Evolutionary conservation across 139 green algal species (phyloP), one percentile per base, ranked within the genome.

Genomic region (Micromonas commoda): DNA sequence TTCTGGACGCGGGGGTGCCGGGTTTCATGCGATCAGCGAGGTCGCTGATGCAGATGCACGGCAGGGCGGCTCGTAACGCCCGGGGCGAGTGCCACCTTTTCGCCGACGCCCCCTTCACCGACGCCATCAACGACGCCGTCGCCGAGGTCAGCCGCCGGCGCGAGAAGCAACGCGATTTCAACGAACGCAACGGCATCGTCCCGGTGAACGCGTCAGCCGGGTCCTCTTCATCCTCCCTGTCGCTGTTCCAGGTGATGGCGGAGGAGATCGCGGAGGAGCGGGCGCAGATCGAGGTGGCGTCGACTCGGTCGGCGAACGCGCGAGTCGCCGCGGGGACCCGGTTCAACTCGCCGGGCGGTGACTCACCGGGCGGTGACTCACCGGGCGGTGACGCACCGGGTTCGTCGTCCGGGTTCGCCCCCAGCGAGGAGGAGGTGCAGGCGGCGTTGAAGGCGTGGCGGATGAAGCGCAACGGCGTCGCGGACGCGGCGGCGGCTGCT

Each of bases 1-100:
- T 85, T 9, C 61, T 85, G 21, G 80, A 85, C 68, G 80, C 80
- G 1, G 80, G 80, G 21, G 71, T 79, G 19, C 45, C 76, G 26
- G 80, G 80, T 24, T 85, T 85, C 34, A 63, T 81, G 70, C 68
- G 80, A 54, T 61, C 6, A 0, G 33, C 71, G 29, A 33, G 52
- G 19, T 68, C 38, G 32, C 51, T 85, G 60, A 85, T 81, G 28
- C 80, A 85, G 71, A 81, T 72, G 35, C 35, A 73, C 6, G 80
- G 80, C 23, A 37, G 80, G 29, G 80, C 80, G 31, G 80, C 80
- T 28, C 28, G 80, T 16, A 70, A 85, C 60, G 34, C 64, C 29
- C 29, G 72, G 28, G 80, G 80, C 4, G 23, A 54, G 24, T 70
- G n/a, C 28, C 13, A 77, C 24, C 64, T 85, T 0, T 85, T 81